A percentile compares a stretch with the other conserved stretches of the same genome.
Conservation (phyloP, 73 alveolate genomes). For the Durusdinium trenchii region DNA sequence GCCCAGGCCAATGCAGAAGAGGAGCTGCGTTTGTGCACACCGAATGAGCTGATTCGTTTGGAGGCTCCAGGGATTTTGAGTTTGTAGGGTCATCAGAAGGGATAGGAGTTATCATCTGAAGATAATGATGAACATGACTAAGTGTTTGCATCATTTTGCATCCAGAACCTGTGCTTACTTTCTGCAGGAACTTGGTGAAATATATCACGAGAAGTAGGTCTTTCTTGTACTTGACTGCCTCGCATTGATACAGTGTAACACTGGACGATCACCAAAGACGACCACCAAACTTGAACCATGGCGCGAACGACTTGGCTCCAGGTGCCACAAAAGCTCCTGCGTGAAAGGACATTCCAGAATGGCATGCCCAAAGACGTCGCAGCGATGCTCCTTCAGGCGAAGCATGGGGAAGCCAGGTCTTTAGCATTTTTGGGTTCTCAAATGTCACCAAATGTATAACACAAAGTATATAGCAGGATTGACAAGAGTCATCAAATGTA, state of each 20-base stretch:
- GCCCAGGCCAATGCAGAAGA: too few species aligned
- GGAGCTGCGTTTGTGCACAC: slow-evolving; percentile 33
- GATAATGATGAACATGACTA: background rate
- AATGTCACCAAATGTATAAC: too few species aligned
- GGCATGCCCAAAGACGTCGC: slow-evolving; percentile 69
- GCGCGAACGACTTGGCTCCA: background rate
- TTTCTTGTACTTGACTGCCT: too few species aligned
- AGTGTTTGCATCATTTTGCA: background rate
- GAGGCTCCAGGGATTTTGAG: background rate
- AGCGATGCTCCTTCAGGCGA: slow-evolving; percentile 65
- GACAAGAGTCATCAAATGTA: too few species aligned
- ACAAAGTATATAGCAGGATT: too few species aligned
- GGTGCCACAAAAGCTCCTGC: slow-evolving; percentile 84
- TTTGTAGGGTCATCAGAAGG: background rate
- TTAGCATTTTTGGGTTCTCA: too few species aligned
- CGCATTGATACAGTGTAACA: too few species aligned
- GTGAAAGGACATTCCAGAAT: background rate
- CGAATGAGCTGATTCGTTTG: slow-evolving; percentile 61
- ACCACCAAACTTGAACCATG: background rate
- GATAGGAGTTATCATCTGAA: background rate
- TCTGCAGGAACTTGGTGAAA: too few species aligned
- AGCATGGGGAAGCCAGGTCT: too few species aligned
- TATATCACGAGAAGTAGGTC: too few species aligned
- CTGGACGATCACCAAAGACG: too few species aligned
- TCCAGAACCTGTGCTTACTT: too few species aligned